Evolutionary conservation across 192 early-diverging fungal species (phyloP), one percentile per base, ranked within the genome.

Genomic region (Cladochytrium replicatum): DNA sequence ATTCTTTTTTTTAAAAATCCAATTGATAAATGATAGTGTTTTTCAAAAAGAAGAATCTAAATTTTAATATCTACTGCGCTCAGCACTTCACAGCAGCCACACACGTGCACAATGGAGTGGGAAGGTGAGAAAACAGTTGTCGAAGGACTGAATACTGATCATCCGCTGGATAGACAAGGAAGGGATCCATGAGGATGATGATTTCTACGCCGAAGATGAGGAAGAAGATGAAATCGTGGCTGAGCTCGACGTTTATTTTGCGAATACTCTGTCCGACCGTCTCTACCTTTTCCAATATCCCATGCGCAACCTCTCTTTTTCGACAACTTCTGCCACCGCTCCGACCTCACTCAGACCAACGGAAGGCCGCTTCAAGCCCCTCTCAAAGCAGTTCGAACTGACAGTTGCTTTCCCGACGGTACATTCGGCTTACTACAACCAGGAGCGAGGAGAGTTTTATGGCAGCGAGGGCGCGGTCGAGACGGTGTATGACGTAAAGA

Each of bases 231-330:
- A 37, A 0, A 48, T 73, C n/a, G 54, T 68, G 4, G 30, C 43
- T 28, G 84, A 89, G 55, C 76, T 89, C 32, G 85, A 86, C 8
- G 82, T 97, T 1, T 95, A 71, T 54, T 61, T 93, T 15, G 77
- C 88, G 2, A 70, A 77, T 26, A 50, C 75, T 32, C 66, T 93
- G 0, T 63, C 71, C 6, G 74, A 84, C 41, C 57, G 78, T 53
- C 71, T 97, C 8, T 79, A 85, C 43, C 58, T 94, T 15, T 69
- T 92, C 24, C 91, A 95, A 63, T 91, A 84, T 50, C 93, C 91
- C 21, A 74, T 87, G 37, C 72, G 77, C n/a, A n/a, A 9, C 39
- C 65, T 43, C 54, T 61, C 6, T 67, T 74, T 57, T 64, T 58
- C 27, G 45, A 52, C 24, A 46, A 45, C 4, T 38, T 48, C 13